phyloP scores from a whole-genome alignment of 2,329 filamentous ascomycete genomes.

The Mycosphaerella sp. region DNA sequence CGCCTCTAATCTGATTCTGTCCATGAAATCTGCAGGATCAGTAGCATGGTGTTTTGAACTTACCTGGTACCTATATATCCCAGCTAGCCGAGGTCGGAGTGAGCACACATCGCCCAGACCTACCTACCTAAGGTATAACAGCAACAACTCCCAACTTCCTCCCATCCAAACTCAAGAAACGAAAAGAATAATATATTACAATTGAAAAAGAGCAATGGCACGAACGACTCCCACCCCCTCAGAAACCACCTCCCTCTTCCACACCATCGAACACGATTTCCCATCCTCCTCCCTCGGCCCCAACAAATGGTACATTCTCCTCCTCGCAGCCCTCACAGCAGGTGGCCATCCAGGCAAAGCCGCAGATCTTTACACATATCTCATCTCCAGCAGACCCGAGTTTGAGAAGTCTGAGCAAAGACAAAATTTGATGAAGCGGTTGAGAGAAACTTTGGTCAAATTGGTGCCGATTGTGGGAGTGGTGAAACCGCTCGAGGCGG shows the following conservation, averaged over 20 bases:
- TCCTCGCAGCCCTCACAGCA: slow-evolving; percentile 43
- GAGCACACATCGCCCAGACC: neutral
- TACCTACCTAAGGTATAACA: neutral
- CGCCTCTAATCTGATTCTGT: neutral
- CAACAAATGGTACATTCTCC: slow-evolving; percentile 40
- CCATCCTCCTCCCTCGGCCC: slow-evolving; percentile 38
- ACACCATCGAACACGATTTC: slow-evolving; percentile 38
- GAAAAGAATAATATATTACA: too few species aligned
- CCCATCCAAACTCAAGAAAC: neutral
- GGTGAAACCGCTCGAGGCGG: slow-evolving; percentile 56
- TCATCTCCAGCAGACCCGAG: slow-evolving; percentile 43
- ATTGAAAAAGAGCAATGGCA: neutral
- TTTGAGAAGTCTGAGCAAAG: slow-evolving; percentile 41
- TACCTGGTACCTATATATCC: neutral
- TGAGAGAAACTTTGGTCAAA: slow-evolving; percentile 56
- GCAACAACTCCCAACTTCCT: neutral
- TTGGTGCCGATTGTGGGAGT: slow-evolving; percentile 53
- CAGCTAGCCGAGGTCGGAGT: neutral
- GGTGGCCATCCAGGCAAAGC: slow-evolving; percentile 48
- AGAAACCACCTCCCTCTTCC: neutral
- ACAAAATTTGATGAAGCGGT: slow-evolving; percentile 44
- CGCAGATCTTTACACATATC: slow-evolving; percentile 50
- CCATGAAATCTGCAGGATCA: neutral
- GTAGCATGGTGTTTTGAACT: neutral
- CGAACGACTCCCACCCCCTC: neutral